A percentile compares a stretch with the other conserved stretches of the same genome.
Evolutionary conservation across 345 rosid species (phyloP).

Genomic region (Schrenkiella parvula): DNA sequence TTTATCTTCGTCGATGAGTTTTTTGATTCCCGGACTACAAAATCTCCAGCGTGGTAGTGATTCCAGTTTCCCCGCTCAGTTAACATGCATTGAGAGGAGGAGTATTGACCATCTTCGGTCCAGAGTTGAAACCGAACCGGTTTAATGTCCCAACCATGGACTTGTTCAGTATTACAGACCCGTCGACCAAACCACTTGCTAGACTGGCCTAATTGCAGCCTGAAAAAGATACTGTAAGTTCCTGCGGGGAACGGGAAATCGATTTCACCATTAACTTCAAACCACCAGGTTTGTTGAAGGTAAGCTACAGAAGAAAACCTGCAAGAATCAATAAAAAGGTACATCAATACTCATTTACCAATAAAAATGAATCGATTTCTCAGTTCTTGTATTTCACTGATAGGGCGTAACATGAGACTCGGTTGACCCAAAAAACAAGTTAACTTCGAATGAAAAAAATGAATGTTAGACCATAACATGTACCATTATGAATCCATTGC

Average conservation of each 20-base stretch:
- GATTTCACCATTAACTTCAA: conserved; percentile 83
- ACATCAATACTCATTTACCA: neutral
- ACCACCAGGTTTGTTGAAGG: conserved; percentile 99
- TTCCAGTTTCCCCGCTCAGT: conserved; percentile 69
- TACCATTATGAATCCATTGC: neutral
- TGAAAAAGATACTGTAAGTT: conserved; percentile 72
- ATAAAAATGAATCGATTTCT: neutral
- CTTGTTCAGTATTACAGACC: conserved; percentile 63
- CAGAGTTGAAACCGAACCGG: conserved; percentile 87
- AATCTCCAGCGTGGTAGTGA: conserved; percentile 79
- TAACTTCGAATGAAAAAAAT: neutral
- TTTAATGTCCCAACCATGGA: conserved; percentile 92
- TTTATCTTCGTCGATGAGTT: conserved; percentile 47
- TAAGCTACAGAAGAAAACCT: conserved; percentile 83
- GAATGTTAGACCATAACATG: neutral
- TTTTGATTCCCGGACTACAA: conserved; percentile 42
- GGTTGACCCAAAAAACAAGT: neutral
- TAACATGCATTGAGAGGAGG: conserved; percentile 65
- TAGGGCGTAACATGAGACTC: neutral
- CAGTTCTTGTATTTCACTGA: neutral
- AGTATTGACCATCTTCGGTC: conserved; percentile 78
- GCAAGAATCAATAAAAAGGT: conserved; percentile 15
- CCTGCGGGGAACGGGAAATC: conserved; percentile 89
- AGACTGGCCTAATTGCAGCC: conserved; percentile 69
- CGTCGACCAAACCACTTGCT: conserved; percentile 65